These are phyloP conservation scores for Berberis thunbergii DNA, from an alignment of 164 flowering plant species.

Conservation along the genomic window DNA sequence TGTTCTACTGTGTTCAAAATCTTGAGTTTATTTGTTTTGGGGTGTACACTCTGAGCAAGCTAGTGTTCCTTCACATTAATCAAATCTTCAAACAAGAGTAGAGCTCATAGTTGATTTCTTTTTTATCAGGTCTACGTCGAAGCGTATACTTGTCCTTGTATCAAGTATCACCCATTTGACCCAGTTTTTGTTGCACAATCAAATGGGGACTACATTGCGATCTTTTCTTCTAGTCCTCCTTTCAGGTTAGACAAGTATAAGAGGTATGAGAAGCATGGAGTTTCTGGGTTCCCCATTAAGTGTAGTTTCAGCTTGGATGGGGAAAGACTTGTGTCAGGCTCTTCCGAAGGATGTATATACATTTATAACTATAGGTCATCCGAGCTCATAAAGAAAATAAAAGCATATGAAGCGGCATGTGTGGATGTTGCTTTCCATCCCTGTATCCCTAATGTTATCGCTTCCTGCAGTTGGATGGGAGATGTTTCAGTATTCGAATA, in stretches of 20 bases:
- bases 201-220: conserved; percentile 81
- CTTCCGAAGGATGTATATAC: conserved; percentile 74
- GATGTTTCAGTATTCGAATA: conserved; percentile 52
- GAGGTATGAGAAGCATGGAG: conserved; percentile 82
- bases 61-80: neutral
- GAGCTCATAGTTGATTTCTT: conserved; percentile 5
- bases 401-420: conserved; percentile 62
- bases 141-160: conserved; percentile 76
- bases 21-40: neutral
- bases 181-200: conserved; percentile 84
- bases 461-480: conserved; percentile 81
- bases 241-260: conserved; percentile 79
- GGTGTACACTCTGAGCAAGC: neutral
- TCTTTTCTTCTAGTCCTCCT: conserved; percentile 68
- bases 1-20: too few relatives aligned
- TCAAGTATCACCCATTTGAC: conserved; percentile 65
- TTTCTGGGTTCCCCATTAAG: conserved; percentile 87
- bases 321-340: conserved; percentile 56
- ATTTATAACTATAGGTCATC: conserved; percentile 49
- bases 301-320: conserved; percentile 81
- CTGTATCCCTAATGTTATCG: conserved; percentile 53
- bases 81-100: neutral
- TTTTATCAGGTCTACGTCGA: conserved; percentile 73
- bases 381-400: conserved; percentile 43
- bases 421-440: conserved; percentile 80